Base-by-base conservation (phyloP, 371 early-diverging fungal genomes). In the Basidiobolus heterosporus region DNA sequence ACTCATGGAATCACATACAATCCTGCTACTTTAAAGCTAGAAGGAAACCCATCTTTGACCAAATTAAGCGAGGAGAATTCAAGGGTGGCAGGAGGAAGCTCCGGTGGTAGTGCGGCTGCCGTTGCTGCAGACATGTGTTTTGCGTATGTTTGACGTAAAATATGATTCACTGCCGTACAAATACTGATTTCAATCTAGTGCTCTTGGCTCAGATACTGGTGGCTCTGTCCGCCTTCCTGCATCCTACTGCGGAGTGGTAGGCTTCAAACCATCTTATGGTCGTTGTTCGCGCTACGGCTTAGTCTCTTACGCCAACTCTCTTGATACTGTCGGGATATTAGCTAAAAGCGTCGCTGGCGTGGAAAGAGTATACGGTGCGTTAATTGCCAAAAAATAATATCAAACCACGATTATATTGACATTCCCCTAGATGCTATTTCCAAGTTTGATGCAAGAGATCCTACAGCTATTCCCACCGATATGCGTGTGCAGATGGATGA, bases 181-280 rank as follows among this genome's bases (percentile, higher is more conserved):
- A 36, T 21, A 17, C 44, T 9, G 22, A 9, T 6, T 16, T 13
- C 36, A 20, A 48, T 18, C 36, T 55, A 74, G 90, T 46, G 74
- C 82, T 3, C 51, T 91, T 39, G 95, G 93, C 3, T 88, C 91
- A 0, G 95, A 94, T 52, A 94, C 95, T 0, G 95, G 95, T 44
- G 95, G 95, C 19, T 91, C 91, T 1, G 85, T 91, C 2, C 68
- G 95, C 22, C 66, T 91, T 22, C 95, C 95, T 1, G 95, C 91
- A 1, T 74, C 93, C 1, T 94, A 88, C 58, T 92, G 92, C 59
- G 91, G 92, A 11, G 66, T 93, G 1, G 75, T 85, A 15, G 95
- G 94, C 3, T 90, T 87, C 58, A 94, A 94, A 54, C 95, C 95
- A 13, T 76, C 80, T 0, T 93, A 90, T 58, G 95, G 95, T 0